Base-by-base conservation (phyloP, 805 yeast species). In the Starmerella asiatica region DNA sequence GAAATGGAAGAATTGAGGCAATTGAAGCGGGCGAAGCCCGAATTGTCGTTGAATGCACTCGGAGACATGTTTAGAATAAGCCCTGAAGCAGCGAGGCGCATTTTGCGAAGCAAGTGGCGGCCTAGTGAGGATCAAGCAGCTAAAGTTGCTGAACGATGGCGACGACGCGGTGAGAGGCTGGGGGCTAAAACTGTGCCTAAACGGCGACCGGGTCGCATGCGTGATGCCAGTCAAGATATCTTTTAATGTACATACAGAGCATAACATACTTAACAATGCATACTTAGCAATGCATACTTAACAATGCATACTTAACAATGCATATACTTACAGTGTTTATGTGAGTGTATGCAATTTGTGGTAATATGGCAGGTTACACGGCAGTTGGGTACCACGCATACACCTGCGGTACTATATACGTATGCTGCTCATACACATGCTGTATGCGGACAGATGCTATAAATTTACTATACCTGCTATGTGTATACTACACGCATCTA, bases 61-160 rank as follows among this genome's bases (percentile, higher is more conserved):
- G 78, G 84, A 0, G 63, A 69, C 24, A 69, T 69, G 53, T 85
- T 79, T 58, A 63, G 69, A 36, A 68, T 83, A 4, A 79, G 91
- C 1, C 88, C 93, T 1, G 93, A 85, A 49, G 81, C 86, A 0
- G 70, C 85, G 2, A 64, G 94, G 43, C 69, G 94, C 46, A 83
- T 86, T 16, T 56, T 86, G 47, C 76, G 73, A 54, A 76, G 88
- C 4, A 73, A 68, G 29, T 86, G 94, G 93, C 59, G 56, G 15
- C 94, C 94, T 0, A 64, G 58, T 4, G 67, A 62, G 1, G 67
- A 65, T n/a, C 81, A 76, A 43, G 68, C 63, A 29, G 57, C 52
- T 21, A 54, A 68, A 15, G 36, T 68, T 2, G 57, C 63, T 24
- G 59, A 60, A 15, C 66, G 88, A 46, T 79, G 82, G 75, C 58